Percentiles rank a stretch among this genome's conserved stretches.
phyloP scores from a whole-genome alignment of 176 grass and related monocot species.

The Tillandsia fasciculata region DNA sequence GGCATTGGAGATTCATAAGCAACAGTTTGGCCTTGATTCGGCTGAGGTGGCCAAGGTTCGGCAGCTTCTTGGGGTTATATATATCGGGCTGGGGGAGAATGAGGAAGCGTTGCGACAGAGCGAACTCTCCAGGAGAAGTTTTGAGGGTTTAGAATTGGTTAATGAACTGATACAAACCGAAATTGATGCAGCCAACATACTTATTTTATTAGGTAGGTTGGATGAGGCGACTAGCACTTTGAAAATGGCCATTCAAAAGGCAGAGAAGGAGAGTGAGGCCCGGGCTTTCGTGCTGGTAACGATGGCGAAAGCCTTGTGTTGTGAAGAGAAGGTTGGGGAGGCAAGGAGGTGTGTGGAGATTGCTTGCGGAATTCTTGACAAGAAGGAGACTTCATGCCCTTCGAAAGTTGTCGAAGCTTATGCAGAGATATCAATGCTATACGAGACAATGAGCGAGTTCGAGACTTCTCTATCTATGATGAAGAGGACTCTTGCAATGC shows the following conservation, averaged over 20 bases:
- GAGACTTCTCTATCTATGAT: slow-evolving; percentile 56
- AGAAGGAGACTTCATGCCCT: slow-evolving; percentile 19
- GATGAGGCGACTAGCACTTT: slow-evolving; percentile 40
- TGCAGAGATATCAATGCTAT: slow-evolving; percentile 49
- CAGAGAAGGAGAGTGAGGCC: slow-evolving; percentile 50
- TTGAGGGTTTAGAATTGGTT: slow-evolving; percentile 31
- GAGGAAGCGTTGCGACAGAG: slow-evolving; percentile 50
- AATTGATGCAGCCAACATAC: slow-evolving; percentile 47
- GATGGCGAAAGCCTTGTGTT: slow-evolving; percentile 45
- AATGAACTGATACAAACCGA: slow-evolving; percentile 30
- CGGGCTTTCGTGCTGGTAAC: slow-evolving; percentile 40
- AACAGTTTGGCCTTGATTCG: slow-evolving; percentile 24
- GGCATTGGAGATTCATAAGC: slow-evolving; percentile 35
- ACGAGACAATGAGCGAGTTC: slow-evolving; percentile 48
- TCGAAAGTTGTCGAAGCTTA: slow-evolving; percentile 30
- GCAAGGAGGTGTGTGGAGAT: slow-evolving; percentile 58
- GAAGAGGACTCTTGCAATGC: slow-evolving; percentile 49
- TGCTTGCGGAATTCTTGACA: slow-evolving; percentile 53
- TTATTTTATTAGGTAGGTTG: slow-evolving; percentile 35
- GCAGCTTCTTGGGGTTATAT: slow-evolving; percentile 34
- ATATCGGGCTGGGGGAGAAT: slow-evolving; percentile 41
- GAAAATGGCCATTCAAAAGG: slow-evolving; percentile 39
- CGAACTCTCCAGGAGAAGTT: slow-evolving; percentile 34
- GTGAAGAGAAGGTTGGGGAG: slow-evolving; percentile 41
- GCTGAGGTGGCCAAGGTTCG: slow-evolving; percentile 40